These are phyloP conservation scores for Mercurialis annua DNA, from an alignment of 345 rosid genomes.

Conservation along the genomic window DNA sequence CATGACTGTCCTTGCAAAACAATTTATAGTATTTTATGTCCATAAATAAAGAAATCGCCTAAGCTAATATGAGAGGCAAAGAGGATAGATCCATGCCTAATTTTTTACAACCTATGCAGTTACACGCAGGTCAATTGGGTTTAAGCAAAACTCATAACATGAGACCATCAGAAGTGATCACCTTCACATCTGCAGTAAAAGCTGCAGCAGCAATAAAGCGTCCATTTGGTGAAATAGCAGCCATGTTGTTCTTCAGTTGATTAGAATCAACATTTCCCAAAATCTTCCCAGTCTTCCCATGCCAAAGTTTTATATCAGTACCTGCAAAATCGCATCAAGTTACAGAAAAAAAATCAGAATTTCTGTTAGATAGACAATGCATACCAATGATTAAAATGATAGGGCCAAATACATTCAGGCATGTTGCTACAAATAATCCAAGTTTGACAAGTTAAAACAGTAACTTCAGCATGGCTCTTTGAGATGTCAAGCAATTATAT, in stretches of 20 bases:
- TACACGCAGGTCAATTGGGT: background rate
- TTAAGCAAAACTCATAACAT: background rate
- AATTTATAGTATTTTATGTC: background rate
- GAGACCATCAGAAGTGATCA: constrained; percentile 20
- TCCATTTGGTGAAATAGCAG: constrained; percentile 90
- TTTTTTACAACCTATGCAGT: background rate
- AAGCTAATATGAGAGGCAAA: background rate
- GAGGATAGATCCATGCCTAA: background rate
- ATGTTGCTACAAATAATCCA: background rate
- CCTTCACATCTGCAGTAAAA: constrained; percentile 99
- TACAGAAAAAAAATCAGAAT: constrained; percentile 4
- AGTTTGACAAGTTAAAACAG: background rate
- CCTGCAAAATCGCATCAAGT: constrained; percentile 40
- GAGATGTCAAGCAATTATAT: background rate
- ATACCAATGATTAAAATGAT: background rate
- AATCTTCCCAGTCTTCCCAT: constrained; percentile 81
- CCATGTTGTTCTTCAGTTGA: constrained; percentile 91
- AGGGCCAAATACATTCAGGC: background rate
- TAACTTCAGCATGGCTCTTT: background rate
- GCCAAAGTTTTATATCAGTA: constrained; percentile 94
- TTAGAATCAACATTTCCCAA: constrained; percentile 88
- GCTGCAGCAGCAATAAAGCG: constrained; percentile 98
- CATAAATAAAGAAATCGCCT: background rate
- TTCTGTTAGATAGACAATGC: background rate
- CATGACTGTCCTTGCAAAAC: background rate